These are phyloP conservation scores for Lyophyllum atratum DNA, from an alignment of 768 basidiomycete genomes.

Conservation along the genomic window DNA sequence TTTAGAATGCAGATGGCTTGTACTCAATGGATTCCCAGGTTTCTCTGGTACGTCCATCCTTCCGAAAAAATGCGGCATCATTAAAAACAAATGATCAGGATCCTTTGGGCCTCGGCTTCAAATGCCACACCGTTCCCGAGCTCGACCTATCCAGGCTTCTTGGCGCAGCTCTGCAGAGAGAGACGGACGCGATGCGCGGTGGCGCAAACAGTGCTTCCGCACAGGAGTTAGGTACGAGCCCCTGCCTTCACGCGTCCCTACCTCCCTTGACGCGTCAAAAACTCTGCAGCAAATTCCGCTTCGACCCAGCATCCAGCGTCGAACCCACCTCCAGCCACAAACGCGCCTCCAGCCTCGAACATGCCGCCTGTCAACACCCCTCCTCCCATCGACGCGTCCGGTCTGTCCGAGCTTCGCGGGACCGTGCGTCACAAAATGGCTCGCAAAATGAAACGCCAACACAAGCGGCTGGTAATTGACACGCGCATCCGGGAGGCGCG, in stretches of 20 bases:
- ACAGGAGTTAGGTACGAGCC: background rate
- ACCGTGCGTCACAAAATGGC: background rate
- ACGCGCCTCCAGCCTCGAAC: background rate
- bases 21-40: background rate
- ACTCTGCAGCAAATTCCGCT: background rate
- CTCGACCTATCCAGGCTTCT: background rate
- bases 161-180: background rate
- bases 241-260: background rate
- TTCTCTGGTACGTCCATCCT: background rate
- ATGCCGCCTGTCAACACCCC: background rate
- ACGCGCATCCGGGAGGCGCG: background rate
- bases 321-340: background rate
- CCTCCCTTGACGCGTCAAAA: background rate
- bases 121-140: background rate
- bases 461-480: background rate
- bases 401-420: background rate
- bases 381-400: background rate
- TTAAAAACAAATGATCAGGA: background rate
- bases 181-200: background rate
- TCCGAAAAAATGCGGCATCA: background rate
- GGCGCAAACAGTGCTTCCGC: background rate
- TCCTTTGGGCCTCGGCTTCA: background rate
- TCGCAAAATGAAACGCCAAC: background rate
- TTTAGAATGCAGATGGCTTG: background rate
- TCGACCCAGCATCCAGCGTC: background rate